Evolutionary conservation across 352 stramenopile species (phyloP), one percentile per base, ranked within the genome.

Genomic region (Globisporangium irregulare): DNA sequence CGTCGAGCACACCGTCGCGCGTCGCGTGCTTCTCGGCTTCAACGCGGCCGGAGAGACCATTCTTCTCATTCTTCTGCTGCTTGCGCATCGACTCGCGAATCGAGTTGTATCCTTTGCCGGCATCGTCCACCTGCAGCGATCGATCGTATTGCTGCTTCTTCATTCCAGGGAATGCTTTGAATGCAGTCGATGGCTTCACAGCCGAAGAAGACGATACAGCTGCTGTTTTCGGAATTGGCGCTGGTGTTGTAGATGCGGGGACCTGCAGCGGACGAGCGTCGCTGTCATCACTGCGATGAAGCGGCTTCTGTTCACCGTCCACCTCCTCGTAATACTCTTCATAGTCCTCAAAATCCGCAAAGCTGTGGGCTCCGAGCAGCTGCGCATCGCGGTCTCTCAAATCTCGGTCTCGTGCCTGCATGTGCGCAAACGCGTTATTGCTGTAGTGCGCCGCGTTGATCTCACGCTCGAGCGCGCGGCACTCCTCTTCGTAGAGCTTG

Each of bases 1-100:
- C 74, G 64, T 95, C 88, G 78, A 95, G 76, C 32, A 94, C 88
- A 8, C 82, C 79, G 55, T 93, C 79, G n/a, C 78, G 76, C 8
- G 87, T 95, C 34, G 83, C 80, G 65, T 85, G 79, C 12, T 71
- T 69, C 57, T 82, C 76, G 3, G 74, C 67, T 63, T 87, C 83
- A 20, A 90, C 81, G 46, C 83, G 73, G 0, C 80, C 79, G 29
- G 69, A 68, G 25, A 80, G 70, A n/a, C 80, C 80, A 59, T 90
- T 87, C 63, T 86, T 84, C 66, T 84, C 71, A 70, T 75, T 82
- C 66, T 91, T 91, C 3, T 79, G 68, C 48, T 76, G 76, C 25
- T 79, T 75, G 48, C 81, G 74, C 22, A 87, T 75, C 51, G 71
- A 85, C 62, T 91, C 83, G 20, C 75, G 66, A 18, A 90, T 76